These are phyloP conservation scores for Lepidium sativum DNA, from an alignment of 345 rosid genomes.

Conservation along the genomic window DNA sequence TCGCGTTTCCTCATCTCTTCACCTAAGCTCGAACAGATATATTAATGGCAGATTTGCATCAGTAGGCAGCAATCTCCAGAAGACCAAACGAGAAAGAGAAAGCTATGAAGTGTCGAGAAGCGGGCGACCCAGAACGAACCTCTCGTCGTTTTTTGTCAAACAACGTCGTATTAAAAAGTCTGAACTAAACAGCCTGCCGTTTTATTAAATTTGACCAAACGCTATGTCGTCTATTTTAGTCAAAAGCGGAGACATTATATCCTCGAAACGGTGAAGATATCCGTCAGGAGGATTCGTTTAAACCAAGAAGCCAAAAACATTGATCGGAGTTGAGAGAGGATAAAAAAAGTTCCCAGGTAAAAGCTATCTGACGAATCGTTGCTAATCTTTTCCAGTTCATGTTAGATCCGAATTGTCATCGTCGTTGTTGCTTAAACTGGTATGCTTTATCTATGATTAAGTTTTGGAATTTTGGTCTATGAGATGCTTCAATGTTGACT, in stretches of 20 bases:
- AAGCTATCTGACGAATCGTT: not conserved
- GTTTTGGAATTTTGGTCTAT: not conserved
- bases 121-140: not conserved
- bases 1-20: conserved; percentile 87
- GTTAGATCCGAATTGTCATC: not conserved
- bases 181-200: conserved; percentile 6
- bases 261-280: not conserved
- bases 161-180: not conserved
- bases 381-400: not conserved
- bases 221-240: not conserved
- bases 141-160: not conserved
- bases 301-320: conserved; percentile 4
- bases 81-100: not conserved
- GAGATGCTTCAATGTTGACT: conserved; percentile 13
- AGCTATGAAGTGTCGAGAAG: not conserved
- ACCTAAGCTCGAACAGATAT: not conserved
- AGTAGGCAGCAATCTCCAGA: not conserved
- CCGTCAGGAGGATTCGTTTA: not conserved
- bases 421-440: conserved; percentile 5
- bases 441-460: not conserved
- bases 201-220: not conserved
- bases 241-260: not conserved
- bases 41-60: conserved; percentile 20
- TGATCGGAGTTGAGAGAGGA: not conserved
- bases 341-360: not conserved